Evolutionary conservation across 176 grass and related monocot species (phyloP), one percentile per base, ranked within the genome.

Genomic region (Zizania latifolia): DNA sequence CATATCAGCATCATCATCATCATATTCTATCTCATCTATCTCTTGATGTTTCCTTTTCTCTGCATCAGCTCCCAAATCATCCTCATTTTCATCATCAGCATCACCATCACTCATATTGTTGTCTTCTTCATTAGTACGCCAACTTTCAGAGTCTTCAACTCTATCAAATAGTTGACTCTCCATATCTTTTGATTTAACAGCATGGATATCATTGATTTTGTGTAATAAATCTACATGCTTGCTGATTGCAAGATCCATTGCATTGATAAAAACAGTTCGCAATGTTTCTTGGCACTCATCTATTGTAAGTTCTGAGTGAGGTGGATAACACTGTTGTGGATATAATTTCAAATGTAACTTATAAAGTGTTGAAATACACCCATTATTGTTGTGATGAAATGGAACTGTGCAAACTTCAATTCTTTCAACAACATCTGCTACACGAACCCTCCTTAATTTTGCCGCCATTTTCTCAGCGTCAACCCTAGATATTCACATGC

Each of bases 1-100:
- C 45, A 76, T 82, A 51, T 51, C 19, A 0, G 8, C 88, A 48
- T 74, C 50, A 70, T 78, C 86, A 76, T 93, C 90, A 19, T 94
- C 91, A 82, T 98, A 98, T 43, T 98, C 94, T 27, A 98, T 75
- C 62, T 94, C 94, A 76, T 98, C 94, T 55, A 45, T 91, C 71
- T 70, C 81, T 85, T 83, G 89, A 1, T 4, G 81, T 78, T 89
- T 94, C 38, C 58, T 78, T 77, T 70, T 93, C 79, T 89, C 79
- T 70, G 74, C 84, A 94, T 89, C 86, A 38, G 78, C 40, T 62
- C 86, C 94, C 82, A 87, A 62, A 22, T 98, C 90, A 35, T 87
- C 93, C n/a, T 86, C 80, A 21, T 82, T 75, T 76, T 80, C 88
- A n/a, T n/a, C n/a, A n/a, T n/a, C n/a, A n/a, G n/a, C n/a, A n/a